A percentile compares a stretch with the other conserved stretches of the same genome.
Evolutionary conservation across 768 basidiomycete genomes (phyloP).

Genomic region (Hydnum rufescens): DNA sequence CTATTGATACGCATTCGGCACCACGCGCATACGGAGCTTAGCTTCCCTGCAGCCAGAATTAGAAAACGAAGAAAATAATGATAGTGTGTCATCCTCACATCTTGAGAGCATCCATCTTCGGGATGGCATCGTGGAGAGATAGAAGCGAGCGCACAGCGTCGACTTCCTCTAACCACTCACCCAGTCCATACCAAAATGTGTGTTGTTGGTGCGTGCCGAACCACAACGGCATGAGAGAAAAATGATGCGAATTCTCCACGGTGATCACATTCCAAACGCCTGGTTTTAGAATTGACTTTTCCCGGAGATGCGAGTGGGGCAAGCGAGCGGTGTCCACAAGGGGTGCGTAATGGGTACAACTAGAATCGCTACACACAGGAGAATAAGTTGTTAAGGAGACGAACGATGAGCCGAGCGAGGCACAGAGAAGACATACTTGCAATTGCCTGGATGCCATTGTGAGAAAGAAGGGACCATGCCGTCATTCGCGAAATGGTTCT

Average conservation of each 20-base stretch:
- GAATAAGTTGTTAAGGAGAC: not conserved
- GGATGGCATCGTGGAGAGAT: not conserved
- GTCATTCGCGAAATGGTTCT: slow-evolving; percentile 26
- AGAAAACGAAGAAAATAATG: too few species aligned
- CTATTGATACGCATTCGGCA: too few species aligned
- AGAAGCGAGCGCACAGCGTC: slow-evolving; percentile 19
- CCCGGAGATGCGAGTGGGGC: not conserved
- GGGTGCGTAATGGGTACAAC: not conserved
- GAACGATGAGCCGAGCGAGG: not conserved
- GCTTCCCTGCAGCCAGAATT: too few species aligned
- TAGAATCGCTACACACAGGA: not conserved
- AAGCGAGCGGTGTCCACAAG: slow-evolving; percentile 6
- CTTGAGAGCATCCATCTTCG: too few species aligned
- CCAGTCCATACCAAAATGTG: slow-evolving; percentile 23
- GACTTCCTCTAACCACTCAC: slow-evolving; percentile 21
- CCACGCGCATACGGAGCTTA: too few species aligned
- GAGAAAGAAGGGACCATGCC: slow-evolving; percentile 32
- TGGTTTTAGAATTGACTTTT: slow-evolving; percentile 12
- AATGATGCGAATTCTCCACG: slow-evolving; percentile 20
- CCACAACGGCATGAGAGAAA: slow-evolving; percentile 25
- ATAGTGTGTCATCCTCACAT: too few species aligned
- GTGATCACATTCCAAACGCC: slow-evolving; percentile 27
- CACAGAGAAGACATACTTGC: slow-evolving; percentile 18
- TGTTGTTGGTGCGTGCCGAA: slow-evolving; percentile 19
- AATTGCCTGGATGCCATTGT: slow-evolving; percentile 30